Evolutionary conservation across 345 rosid species (phyloP).

Genomic region (Citrus cavaleriei): DNA sequence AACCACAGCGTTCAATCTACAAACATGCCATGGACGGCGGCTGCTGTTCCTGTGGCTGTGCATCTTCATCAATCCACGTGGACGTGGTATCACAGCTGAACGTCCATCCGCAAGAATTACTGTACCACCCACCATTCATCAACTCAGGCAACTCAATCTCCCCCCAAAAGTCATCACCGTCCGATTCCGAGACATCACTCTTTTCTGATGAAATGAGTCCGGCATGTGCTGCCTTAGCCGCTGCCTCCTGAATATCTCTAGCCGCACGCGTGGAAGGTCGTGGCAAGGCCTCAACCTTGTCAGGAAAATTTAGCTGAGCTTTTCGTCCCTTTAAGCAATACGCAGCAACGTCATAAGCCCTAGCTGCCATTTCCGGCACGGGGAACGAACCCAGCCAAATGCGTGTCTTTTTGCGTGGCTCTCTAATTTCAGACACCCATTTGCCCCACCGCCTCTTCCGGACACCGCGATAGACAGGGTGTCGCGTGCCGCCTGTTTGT

Average conservation of each 20-base stretch:
- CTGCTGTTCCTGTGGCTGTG: constrained; percentile 22
- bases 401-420: constrained; percentile 78
- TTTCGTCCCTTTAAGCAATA: constrained; percentile 65
- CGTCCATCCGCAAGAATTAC: constrained; percentile 38
- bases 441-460: constrained; percentile 86
- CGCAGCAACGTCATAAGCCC: constrained; percentile 83
- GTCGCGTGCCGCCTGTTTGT: constrained; percentile 38
- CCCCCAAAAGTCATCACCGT: constrained; percentile 60
- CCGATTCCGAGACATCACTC: constrained; percentile 17
- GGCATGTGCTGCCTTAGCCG: constrained; percentile 62
- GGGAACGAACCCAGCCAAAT: constrained; percentile 90
- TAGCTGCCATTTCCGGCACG: constrained; percentile 85
- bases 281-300: constrained; percentile 59
- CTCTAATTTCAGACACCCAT: constrained; percentile 91
- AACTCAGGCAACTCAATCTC: constrained; percentile 76
- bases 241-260: constrained; percentile 74
- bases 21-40: constrained; percentile 49
- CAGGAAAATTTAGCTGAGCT: constrained; percentile 82
- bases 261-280: constrained; percentile 53
- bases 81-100: constrained; percentile 37
- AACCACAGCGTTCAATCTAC: constrained; percentile 6
- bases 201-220: constrained; percentile 19
- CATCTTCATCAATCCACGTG: constrained; percentile 54
- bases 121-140: constrained; percentile 27
- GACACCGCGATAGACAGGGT: constrained; percentile 67